These are phyloP conservation scores for Macadamia integrifolia DNA, from an alignment of 164 flowering plant genomes.

Conservation along the genomic window DNA sequence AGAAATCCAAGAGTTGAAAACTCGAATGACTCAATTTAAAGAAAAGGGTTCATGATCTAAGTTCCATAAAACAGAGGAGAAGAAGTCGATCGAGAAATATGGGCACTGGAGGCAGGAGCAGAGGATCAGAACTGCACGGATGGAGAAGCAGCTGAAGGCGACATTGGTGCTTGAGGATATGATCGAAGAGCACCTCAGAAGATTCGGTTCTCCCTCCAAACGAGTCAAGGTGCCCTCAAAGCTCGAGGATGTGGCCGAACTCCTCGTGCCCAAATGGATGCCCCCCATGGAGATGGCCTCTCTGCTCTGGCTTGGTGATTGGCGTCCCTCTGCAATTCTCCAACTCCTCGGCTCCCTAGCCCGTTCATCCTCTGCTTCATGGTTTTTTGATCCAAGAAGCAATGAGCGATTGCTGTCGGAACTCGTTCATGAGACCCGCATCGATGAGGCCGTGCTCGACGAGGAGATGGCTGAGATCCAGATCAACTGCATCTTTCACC, in stretches of 20 bases:
- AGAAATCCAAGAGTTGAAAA: background rate
- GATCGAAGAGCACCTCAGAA: constrained; percentile 51
- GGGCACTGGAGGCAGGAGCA: constrained; percentile 53
- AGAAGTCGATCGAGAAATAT: constrained; percentile 20
- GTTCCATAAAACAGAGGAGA: constrained; percentile 25
- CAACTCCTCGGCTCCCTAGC: constrained; percentile 32
- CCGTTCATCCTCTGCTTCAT: constrained; percentile 18
- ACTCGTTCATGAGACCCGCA: constrained; percentile 46
- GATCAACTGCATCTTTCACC: constrained; percentile 57
- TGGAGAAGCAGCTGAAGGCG: constrained; percentile 50
- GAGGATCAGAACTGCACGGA: constrained; percentile 40
- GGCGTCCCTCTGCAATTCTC: constrained; percentile 72
- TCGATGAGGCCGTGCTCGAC: constrained; percentile 75
- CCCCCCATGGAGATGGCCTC: constrained; percentile 57
- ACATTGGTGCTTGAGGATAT: constrained; percentile 46
- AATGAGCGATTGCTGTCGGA: constrained; percentile 31
- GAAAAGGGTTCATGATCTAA: background rate
- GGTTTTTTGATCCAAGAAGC: constrained; percentile 11
- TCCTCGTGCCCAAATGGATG: constrained; percentile 53
- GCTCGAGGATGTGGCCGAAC: constrained; percentile 41
- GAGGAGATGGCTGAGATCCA: constrained; percentile 75
- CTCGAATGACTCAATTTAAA: background rate
- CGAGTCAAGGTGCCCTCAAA: constrained; percentile 28
- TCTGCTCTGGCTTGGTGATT: constrained; percentile 71
- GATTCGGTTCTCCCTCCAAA: constrained; percentile 37